A percentile compares a stretch with the other conserved stretches of the same genome.
phyloP scores from a whole-genome alignment of 768 basidiomycete genomes.

The Porpolomopsis calyptriformis region DNA sequence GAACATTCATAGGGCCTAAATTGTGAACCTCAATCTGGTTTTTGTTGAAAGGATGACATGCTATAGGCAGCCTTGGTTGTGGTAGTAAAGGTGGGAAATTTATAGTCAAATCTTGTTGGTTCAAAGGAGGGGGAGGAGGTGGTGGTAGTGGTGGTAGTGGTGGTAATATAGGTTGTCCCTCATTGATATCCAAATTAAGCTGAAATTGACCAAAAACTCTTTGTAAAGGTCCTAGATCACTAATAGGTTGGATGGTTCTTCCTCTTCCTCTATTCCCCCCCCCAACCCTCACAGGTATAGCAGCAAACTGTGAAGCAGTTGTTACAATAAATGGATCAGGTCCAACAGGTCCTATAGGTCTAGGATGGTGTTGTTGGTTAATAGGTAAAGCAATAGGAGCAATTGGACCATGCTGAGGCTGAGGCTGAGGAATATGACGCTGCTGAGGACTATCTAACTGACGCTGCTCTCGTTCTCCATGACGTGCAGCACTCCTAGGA shows the following conservation, averaged over 20 bases:
- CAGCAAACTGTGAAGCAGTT: too few relatives aligned
- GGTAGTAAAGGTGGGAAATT: neutral
- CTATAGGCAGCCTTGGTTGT: constrained; percentile 4
- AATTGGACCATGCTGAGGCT: neutral
- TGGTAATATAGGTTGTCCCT: too few relatives aligned
- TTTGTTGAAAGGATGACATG: constrained; percentile 9
- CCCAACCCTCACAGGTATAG: too few relatives aligned
- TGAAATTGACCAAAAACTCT: too few relatives aligned
- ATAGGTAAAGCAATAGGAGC: neutral
- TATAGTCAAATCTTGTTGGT: neutral
- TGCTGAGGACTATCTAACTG: neutral
- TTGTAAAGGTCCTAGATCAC: too few relatives aligned
- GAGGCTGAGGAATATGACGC: neutral
- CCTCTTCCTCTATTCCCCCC: too few relatives aligned
- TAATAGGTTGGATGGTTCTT: too few relatives aligned
- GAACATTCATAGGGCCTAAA: constrained; percentile 26
- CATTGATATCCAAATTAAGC: too few relatives aligned
- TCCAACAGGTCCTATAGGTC: too few relatives aligned
- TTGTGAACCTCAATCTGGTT: constrained; percentile 12
- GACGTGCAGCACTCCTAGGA: neutral
- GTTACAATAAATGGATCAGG: too few relatives aligned
- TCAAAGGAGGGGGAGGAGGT: neutral
- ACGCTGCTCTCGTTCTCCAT: neutral
- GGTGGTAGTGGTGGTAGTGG: neutral
- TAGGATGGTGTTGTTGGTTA: neutral